Conservation (phyloP, 106 monocot species). For the Dendrobium huoshanense region DNA sequence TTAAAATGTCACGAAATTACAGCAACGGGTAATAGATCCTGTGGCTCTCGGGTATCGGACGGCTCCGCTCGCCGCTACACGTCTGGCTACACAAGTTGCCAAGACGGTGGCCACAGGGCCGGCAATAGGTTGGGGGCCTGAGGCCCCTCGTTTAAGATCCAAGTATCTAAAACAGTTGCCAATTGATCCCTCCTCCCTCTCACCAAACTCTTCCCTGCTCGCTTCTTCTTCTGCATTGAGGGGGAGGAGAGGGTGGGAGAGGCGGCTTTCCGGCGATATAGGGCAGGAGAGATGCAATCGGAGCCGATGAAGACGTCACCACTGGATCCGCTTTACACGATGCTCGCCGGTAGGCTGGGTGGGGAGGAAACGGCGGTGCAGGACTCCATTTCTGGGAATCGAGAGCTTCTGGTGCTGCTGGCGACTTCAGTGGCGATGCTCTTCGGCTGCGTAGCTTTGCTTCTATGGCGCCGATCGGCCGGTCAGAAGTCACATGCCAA, state of each 20-base stretch:
- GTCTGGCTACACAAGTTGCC: background rate
- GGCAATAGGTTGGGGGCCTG: background rate
- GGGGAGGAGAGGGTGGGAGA: background rate
- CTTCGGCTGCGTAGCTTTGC: slow-evolving; percentile 26
- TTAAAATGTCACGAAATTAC: no score
- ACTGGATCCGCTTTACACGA: slow-evolving; percentile 40
- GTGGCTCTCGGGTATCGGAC: background rate
- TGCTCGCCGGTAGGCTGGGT: slow-evolving; percentile 17
- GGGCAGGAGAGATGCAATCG: slow-evolving; percentile 10
- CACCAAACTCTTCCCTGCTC: slow-evolving; percentile 4
- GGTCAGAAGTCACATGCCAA: slow-evolving; percentile 9
- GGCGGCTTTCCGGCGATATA: background rate
- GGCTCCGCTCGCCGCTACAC: background rate
- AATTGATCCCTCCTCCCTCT: background rate
- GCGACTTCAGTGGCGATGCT: slow-evolving; percentile 35
- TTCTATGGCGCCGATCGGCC: slow-evolving; percentile 34
- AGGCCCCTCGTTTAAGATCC: background rate
- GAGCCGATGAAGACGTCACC: slow-evolving; percentile 40
- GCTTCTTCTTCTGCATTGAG: background rate
- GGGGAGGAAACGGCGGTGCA: slow-evolving; percentile 14
- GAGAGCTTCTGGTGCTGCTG: slow-evolving; percentile 29
- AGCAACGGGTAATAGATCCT: background rate
- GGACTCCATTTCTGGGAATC: slow-evolving; percentile 14
- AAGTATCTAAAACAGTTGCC: background rate
- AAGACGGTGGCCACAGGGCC: background rate